phyloP scores from a whole-genome alignment of 2,329 filamentous ascomycete genomes.

The Penicillium sp. region DNA sequence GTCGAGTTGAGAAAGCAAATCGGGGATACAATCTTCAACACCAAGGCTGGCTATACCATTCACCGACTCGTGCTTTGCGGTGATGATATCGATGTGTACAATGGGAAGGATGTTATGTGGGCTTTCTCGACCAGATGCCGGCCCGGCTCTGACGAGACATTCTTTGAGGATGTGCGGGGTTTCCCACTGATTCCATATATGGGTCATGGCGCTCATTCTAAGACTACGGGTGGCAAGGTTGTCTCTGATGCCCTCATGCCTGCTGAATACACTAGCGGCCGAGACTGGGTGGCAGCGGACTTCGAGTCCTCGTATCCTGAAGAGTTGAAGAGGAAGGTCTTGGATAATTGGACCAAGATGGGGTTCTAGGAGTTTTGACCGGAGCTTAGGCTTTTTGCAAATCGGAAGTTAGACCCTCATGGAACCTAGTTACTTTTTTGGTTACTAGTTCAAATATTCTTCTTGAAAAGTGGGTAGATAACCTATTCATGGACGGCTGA shows the following conservation, averaged over 20 bases:
- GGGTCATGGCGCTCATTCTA: slow-evolving; percentile 41
- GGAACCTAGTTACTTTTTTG: too few species aligned
- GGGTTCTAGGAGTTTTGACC: slow-evolving; percentile 33
- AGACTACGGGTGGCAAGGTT: slow-evolving; percentile 45
- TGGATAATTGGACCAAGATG: slow-evolving; percentile 36
- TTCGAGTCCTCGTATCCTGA: slow-evolving; percentile 41
- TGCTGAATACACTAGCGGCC: slow-evolving; percentile 43
- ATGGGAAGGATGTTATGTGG: slow-evolving; percentile 50
- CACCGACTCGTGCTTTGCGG: slow-evolving; percentile 50
- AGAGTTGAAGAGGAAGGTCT: slow-evolving; percentile 43
- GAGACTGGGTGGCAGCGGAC: slow-evolving; percentile 33
- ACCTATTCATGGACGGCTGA: too few species aligned
- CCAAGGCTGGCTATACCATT: slow-evolving; percentile 47
- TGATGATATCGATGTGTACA: slow-evolving; percentile 52
- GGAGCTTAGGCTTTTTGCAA: too few species aligned
- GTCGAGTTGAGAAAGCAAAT: slow-evolving; percentile 42
- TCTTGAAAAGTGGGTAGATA: too few species aligned
- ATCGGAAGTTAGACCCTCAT: too few species aligned
- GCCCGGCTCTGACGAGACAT: slow-evolving; percentile 45
- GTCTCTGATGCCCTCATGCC: slow-evolving; percentile 48
- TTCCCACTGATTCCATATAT: slow-evolving; percentile 52
- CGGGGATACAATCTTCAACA: slow-evolving; percentile 44
- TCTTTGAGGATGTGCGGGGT: slow-evolving; percentile 47
- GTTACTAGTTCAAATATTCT: too few species aligned
- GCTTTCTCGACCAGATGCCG: slow-evolving; percentile 52